A percentile compares a stretch with the other conserved stretches of the same genome.
Evolutionary conservation across 441 rosid genomes (phyloP).

Genomic region (Breynia disticha): DNA sequence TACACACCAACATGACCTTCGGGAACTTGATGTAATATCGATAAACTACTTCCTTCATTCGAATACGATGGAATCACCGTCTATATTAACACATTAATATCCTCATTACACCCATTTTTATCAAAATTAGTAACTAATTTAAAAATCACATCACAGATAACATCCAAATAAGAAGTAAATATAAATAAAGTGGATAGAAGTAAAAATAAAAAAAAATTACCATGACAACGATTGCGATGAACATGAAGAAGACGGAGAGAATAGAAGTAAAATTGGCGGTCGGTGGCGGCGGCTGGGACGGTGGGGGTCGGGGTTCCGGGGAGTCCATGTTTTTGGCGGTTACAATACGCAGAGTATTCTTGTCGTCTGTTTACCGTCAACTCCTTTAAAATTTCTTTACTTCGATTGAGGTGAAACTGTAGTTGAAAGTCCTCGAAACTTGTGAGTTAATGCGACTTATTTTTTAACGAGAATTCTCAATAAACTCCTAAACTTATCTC

Average conservation of each 20-base stretch:
- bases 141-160: not conserved
- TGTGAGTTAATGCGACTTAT: no score
- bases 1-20: slow-evolving; percentile 94
- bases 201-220: slow-evolving; percentile 18
- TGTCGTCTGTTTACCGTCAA: no score
- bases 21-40: slow-evolving; percentile 74
- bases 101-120: no score
- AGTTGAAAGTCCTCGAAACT: no score
- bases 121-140: no score
- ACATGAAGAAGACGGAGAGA: slow-evolving; percentile 30
- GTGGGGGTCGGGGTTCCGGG: slow-evolving; percentile 11
- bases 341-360: not conserved
- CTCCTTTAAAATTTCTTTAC: no score
- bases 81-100: slow-evolving; percentile 15
- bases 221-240: slow-evolving; percentile 32
- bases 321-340: not conserved
- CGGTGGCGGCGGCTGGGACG: slow-evolving; percentile 24
- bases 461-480: no score
- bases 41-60: slow-evolving; percentile 17
- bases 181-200: no score
- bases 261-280: slow-evolving; percentile 29
- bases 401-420: no score
- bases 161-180: no score
- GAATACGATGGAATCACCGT: slow-evolving; percentile 35
- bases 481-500: no score